Evolutionary conservation across 2,329 filamentous ascomycete species (phyloP).

Genomic region (Cercospora janseana): DNA sequence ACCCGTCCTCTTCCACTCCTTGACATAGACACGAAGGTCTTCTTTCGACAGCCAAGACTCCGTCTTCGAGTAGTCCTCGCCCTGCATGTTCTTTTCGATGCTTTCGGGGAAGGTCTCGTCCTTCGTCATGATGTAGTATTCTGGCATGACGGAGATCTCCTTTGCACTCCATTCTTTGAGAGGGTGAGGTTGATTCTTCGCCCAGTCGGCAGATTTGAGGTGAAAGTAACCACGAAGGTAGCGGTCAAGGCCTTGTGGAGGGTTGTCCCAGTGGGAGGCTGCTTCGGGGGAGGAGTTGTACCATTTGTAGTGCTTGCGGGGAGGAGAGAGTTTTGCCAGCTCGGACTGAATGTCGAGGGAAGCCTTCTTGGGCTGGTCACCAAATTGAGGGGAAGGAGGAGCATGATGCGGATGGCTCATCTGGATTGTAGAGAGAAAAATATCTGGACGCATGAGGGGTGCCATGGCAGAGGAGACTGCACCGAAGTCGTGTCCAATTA

Average conservation of each 20-base stretch:
- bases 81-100: conserved; percentile 55
- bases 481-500: conserved; percentile 68
- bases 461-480: conserved; percentile 60
- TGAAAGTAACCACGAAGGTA: conserved; percentile 68
- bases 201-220: conserved; percentile 64
- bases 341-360: conserved; percentile 54
- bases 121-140: conserved; percentile 67
- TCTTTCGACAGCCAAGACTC: conserved; percentile 58
- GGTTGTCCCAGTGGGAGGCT: conserved; percentile 48
- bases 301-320: conserved; percentile 68
- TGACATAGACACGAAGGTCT: conserved; percentile 59
- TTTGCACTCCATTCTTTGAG: conserved; percentile 57
- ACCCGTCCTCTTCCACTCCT: conserved; percentile 60
- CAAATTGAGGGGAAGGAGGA: conserved; percentile 50
- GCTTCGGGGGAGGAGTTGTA: conserved; percentile 57
- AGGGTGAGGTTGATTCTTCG: conserved; percentile 48
- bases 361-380: conserved; percentile 40
- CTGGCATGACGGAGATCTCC: conserved; percentile 59
- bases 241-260: conserved; percentile 53
- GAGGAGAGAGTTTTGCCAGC: conserved; percentile 55
- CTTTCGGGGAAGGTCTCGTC: conserved; percentile 58
- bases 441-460: conserved; percentile 61
- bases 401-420: conserved; percentile 66
- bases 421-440: conserved; percentile 61
- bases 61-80: conserved; percentile 49